Conservation (phyloP, 164 flowering plant species). For the Chimonanthus salicifolius region DNA sequence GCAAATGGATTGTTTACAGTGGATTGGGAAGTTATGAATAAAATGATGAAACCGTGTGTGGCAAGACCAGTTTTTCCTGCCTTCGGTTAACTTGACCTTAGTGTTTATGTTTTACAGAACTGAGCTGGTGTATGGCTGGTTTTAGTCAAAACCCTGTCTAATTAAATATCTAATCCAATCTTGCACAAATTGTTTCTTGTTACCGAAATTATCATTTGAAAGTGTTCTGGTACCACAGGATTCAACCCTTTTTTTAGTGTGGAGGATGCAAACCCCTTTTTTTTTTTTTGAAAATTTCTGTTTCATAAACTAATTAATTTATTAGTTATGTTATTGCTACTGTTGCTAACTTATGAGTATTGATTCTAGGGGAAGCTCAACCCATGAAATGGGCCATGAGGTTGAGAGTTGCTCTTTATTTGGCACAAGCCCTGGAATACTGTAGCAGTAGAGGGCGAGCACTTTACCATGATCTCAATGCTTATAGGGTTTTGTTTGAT, state of each 20-base stretch:
- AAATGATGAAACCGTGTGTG: background rate
- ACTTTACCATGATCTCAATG: conserved; percentile 90
- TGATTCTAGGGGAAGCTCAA: conserved; percentile 65
- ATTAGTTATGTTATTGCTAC: background rate
- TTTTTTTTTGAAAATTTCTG: too few relatives aligned
- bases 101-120: too few relatives aligned
- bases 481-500: conserved; percentile 64
- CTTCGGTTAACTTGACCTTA: background rate
- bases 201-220: background rate
- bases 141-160: background rate
- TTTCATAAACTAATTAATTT: background rate
- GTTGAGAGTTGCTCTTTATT: conserved; percentile 75
- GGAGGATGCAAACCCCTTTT: background rate
- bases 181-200: background rate
- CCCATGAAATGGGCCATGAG: conserved; percentile 99
- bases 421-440: conserved; percentile 83
- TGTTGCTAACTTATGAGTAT: background rate
- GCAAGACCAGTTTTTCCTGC: too few relatives aligned
- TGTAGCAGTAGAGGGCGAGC: conserved; percentile 86
- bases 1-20: background rate
- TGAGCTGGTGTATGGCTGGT: too few relatives aligned
- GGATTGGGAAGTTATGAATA: background rate
- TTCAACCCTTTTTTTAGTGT: background rate
- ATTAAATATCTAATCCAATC: background rate
- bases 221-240: background rate